Conservation (phyloP, 306 rosid genomes). For the Quercus agrifolia region DNA sequence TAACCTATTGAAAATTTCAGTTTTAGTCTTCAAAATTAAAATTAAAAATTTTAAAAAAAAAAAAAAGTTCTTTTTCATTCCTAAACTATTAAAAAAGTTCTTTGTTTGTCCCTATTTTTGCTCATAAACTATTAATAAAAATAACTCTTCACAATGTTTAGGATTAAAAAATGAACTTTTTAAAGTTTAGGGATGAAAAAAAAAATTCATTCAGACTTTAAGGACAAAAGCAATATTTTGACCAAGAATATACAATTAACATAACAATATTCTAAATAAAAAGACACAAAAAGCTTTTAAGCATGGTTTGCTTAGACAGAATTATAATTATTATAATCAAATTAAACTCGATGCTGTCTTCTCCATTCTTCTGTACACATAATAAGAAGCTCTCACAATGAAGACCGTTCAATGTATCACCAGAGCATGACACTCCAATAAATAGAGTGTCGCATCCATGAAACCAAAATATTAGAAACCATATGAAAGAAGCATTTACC, state of each 20-base stretch:
- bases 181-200: too few species aligned
- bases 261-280: not conserved
- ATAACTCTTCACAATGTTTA: too few species aligned
- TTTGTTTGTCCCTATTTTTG: too few species aligned
- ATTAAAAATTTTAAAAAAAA: too few species aligned
- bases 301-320: not conserved
- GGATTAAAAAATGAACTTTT: too few species aligned
- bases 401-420: not conserved
- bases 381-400: not conserved
- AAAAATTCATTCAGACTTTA: too few species aligned
- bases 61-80: too few species aligned
- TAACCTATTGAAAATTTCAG: too few species aligned
- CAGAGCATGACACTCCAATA: not conserved
- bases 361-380: not conserved
- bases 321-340: not conserved
- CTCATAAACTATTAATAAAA: too few species aligned
- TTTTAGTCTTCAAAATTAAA: too few species aligned
- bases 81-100: too few species aligned
- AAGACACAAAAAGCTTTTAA: not conserved
- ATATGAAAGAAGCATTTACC: conserved; percentile 20
- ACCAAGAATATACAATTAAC: not conserved
- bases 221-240: too few species aligned
- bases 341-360: not conserved
- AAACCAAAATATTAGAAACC: not conserved
- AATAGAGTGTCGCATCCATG: not conserved